These are phyloP conservation scores for Senna siamea DNA, from an alignment of 306 rosid species.

Conservation along the genomic window DNA sequence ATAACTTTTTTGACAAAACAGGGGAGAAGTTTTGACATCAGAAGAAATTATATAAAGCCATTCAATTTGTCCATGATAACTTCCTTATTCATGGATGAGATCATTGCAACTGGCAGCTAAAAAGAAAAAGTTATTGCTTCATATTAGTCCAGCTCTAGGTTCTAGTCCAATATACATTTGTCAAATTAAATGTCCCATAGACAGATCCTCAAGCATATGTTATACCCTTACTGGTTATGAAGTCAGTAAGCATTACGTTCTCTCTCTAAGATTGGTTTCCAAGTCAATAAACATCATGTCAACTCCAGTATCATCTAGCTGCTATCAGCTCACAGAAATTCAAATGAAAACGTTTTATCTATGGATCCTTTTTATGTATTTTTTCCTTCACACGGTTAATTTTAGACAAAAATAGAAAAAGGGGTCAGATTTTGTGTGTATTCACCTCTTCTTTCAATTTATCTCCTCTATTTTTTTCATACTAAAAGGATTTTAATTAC, in stretches of 20 bases:
- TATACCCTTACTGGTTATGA: too few species aligned
- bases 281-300: constrained; percentile 37
- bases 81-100: neutral
- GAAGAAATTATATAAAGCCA: neutral
- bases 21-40: neutral
- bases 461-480: too few species aligned
- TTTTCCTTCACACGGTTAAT: too few species aligned
- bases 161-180: constrained; percentile 8
- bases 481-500: neutral
- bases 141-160: neutral
- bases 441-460: too few species aligned
- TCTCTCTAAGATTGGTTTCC: constrained; percentile 23
- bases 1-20: neutral
- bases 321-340: constrained; percentile 6
- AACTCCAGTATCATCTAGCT: constrained; percentile 33
- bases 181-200: constrained; percentile 3
- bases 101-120: neutral
- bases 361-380: too few species aligned
- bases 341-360: neutral
- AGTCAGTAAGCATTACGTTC: neutral
- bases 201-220: neutral
- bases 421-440: too few species aligned
- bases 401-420: too few species aligned
- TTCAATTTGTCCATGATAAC: neutral
- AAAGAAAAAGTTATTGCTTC: neutral